Percentiles rank a stretch among this genome's conserved stretches.
Conservation (phyloP, 2,329 filamentous ascomycete species). For the Phymatotrichopsis omnivora region DNA sequence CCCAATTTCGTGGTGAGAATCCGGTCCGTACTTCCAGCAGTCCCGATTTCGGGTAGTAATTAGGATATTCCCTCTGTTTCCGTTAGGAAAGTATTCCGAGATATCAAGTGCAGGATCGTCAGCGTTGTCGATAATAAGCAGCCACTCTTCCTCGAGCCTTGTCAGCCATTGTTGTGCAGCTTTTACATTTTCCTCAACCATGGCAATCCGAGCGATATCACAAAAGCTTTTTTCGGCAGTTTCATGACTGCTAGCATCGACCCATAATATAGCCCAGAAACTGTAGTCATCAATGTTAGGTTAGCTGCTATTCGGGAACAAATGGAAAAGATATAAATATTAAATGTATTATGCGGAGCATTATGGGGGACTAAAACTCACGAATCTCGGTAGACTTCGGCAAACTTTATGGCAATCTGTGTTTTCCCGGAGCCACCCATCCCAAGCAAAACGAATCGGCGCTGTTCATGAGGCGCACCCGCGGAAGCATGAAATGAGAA, state of each 20-base stretch:
- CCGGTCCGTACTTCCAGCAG: not conserved
- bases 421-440: constrained; percentile 34
- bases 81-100: constrained; percentile 31
- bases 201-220: constrained; percentile 14
- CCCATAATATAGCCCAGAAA: constrained; percentile 33
- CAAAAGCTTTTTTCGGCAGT: constrained; percentile 19
- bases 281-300: constrained; percentile 10
- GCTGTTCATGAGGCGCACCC: not conserved
- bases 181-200: not conserved
- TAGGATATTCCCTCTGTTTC: not conserved
- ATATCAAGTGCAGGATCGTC: constrained; percentile 34
- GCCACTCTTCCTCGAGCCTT: constrained; percentile 30
- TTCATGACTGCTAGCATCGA: constrained; percentile 22
- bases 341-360: too few relatives aligned
- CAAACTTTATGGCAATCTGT: constrained; percentile 31
- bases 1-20: not conserved
- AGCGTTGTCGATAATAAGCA: constrained; percentile 39
- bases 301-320: not conserved
- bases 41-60: constrained; percentile 36
- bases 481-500: not conserved
- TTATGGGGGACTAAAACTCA: not conserved
- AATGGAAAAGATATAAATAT: not conserved
- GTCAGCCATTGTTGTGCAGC: constrained; percentile 30
- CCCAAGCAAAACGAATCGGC: constrained; percentile 15
- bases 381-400: constrained; percentile 23